Percentiles rank a stretch among this genome's conserved stretches.
Conservation (phyloP, 1,284 basidiomycete genomes). For the Trametes versicolor region DNA sequence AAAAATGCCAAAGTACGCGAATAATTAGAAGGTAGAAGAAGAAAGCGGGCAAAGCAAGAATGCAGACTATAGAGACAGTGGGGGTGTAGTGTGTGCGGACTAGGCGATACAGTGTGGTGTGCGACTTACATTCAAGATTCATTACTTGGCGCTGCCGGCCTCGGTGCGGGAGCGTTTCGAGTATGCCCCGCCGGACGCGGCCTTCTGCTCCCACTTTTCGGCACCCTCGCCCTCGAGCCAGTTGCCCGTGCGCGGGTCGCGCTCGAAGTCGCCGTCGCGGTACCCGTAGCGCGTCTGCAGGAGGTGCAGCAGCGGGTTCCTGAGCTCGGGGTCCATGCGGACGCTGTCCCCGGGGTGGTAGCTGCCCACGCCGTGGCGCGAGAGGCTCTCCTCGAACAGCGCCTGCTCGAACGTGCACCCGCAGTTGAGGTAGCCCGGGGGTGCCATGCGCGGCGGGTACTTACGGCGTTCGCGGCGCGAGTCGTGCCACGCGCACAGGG, state of each 20-base stretch:
- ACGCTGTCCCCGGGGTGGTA: conserved; percentile 85
- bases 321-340: conserved; percentile 85
- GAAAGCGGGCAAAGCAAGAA: conserved; percentile 20
- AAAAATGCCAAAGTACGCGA: conserved; percentile 12
- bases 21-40: conserved; percentile 29
- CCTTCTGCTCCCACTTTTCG: conserved; percentile 67
- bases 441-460: conserved; percentile 83
- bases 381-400: conserved; percentile 83
- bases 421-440: conserved; percentile 79
- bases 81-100: conserved; percentile 7
- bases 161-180: conserved; percentile 46
- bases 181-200: conserved; percentile 50
- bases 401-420: conserved; percentile 85
- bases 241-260: conserved; percentile 64
- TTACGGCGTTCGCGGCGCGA: conserved; percentile 81
- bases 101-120: conserved; percentile 21
- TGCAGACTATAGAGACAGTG: conserved; percentile 23
- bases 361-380: conserved; percentile 79
- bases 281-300: conserved; percentile 79
- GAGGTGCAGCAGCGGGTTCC: conserved; percentile 78
- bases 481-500: conserved; percentile 88
- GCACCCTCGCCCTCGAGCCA: conserved; percentile 75
- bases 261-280: conserved; percentile 84
- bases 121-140: conserved; percentile 11
- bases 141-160: conserved; percentile 38